These are phyloP conservation scores for Ceratobasidium sp. DNA, from an alignment of 1,284 basidiomycete species.

Conservation along the genomic window DNA sequence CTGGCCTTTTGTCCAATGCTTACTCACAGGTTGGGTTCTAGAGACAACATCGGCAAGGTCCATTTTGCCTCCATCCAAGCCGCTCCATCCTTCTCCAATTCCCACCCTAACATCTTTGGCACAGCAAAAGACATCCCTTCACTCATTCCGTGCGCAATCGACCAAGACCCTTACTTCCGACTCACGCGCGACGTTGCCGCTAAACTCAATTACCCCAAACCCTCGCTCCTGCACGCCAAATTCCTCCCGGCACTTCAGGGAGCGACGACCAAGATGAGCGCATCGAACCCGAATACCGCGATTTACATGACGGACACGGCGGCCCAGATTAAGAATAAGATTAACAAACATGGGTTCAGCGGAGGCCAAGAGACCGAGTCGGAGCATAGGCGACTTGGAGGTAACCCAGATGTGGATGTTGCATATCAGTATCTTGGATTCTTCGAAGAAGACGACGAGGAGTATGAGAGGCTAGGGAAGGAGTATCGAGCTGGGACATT, in stretches of 20 bases:
- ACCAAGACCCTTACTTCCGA: constrained; percentile 98
- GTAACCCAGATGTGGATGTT: constrained; percentile 96
- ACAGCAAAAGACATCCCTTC: constrained; percentile 85
- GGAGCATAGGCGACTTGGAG: constrained; percentile 89
- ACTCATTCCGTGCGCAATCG: constrained; percentile 98
- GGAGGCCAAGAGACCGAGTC: constrained; percentile 93
- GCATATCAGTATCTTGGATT: constrained; percentile 97
- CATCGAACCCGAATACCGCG: constrained; percentile 87
- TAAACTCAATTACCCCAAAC: constrained; percentile 96
- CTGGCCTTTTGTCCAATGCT: not conserved
- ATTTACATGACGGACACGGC: constrained; percentile 97
- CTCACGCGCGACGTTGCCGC: constrained; percentile 94
- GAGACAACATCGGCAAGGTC: constrained; percentile 97
- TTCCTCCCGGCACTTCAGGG: constrained; percentile 99
- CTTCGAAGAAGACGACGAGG: constrained; percentile 95
- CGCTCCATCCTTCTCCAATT: constrained; percentile 96
- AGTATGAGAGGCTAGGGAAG: constrained; percentile 83
- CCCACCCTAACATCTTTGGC: constrained; percentile 98
- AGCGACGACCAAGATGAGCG: constrained; percentile 99
- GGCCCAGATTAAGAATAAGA: constrained; percentile 97
- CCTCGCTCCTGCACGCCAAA: constrained; percentile 90
- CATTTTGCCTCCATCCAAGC: constrained; percentile 99
- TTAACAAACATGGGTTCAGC: constrained; percentile 92
- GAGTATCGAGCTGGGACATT: constrained; percentile 92
- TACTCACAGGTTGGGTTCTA: constrained; percentile 54